Evolutionary conservation across 2,329 filamentous ascomycete genomes (phyloP), one percentile per base, ranked within the genome.

Genomic region (Trichophyton simii): DNA sequence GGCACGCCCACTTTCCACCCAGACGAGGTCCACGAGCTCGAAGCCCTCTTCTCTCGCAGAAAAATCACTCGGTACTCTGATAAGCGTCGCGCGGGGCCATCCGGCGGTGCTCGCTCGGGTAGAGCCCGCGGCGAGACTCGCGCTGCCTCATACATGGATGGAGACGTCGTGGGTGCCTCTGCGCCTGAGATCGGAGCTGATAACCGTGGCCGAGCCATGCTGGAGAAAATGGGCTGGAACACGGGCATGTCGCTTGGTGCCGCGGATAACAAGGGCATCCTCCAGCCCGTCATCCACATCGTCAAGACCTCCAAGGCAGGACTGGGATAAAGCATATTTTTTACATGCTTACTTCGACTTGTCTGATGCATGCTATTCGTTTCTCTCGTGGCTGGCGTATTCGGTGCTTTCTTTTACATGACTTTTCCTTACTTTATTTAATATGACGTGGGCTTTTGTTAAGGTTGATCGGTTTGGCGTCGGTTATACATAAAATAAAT

Each of bases 141-240:
- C 2, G 80, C 78, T 8, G 80, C 81, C 11, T 80, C 79, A 1
- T 89, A 94, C 66, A 83, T 82, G 63, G 88, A 97, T 68, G 94
- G 94, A 18, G 91, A 97, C 66, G 78, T 95, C 31, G 91, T 97
- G 1, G 94, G 92, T 57, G 89, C 83, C 1, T 83, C 85, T 57
- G 91, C 92, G 1, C 88, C 91, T 9, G 91, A 96, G 72, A 80
- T 99, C 36, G 88, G 89, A 0, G 78, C 79, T 3, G 88, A 87
- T 60, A 97, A 96, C 71, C 89, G 84, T 66, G 94, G 94, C 9
- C 83, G 90, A 58, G 84, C 85, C 2, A 88, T 99, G 84, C 76
- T 99, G 65, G 90, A 95, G 76, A 97, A 94, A 76, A 97, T 97
- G 94, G 94, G 94, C 2, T 99, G 94, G 91, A 88, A 83, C 64